Conservation (phyloP, 371 early-diverging fungal genomes). For the Rhizopus arrhizus region DNA sequence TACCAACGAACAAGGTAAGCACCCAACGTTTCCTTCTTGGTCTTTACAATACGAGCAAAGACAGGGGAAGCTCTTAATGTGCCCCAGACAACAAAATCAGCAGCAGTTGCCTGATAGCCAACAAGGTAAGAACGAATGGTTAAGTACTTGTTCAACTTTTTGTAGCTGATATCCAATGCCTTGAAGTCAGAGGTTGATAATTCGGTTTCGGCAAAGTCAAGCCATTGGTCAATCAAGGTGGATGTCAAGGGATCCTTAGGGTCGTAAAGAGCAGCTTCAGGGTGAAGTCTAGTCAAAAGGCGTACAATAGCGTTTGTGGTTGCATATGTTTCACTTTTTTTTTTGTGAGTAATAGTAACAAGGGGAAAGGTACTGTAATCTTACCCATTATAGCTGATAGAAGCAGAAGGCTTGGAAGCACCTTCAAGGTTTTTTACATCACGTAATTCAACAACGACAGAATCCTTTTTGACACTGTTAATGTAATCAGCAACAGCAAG, state of each 20-base stretch:
- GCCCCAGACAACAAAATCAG: constrained; percentile 90
- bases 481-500: constrained; percentile 44
- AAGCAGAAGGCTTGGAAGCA: constrained; percentile 36
- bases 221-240: constrained; percentile 63
- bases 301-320: constrained; percentile 48
- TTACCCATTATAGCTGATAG: constrained; percentile 47
- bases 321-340: constrained; percentile 41
- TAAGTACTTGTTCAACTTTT: constrained; percentile 75
- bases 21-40: constrained; percentile 70
- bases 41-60: constrained; percentile 79
- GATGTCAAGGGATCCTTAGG: constrained; percentile 44
- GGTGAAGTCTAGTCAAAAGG: constrained; percentile 43
- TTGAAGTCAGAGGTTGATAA: constrained; percentile 73
- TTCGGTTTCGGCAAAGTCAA: constrained; percentile 64
- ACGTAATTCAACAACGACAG: constrained; percentile 43
- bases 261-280: constrained; percentile 46
- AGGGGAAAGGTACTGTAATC: background rate
- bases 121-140: constrained; percentile 80
- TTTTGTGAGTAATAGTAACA: background rate
- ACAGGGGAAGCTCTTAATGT: constrained; percentile 80
- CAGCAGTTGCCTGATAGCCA: constrained; percentile 78
- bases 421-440: constrained; percentile 48
- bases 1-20: constrained; percentile 86
- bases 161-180: constrained; percentile 66
- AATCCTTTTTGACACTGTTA: constrained; percentile 43